Base-by-base conservation (phyloP, 83 land plant species). In the Diphasiastrum complanatum region DNA sequence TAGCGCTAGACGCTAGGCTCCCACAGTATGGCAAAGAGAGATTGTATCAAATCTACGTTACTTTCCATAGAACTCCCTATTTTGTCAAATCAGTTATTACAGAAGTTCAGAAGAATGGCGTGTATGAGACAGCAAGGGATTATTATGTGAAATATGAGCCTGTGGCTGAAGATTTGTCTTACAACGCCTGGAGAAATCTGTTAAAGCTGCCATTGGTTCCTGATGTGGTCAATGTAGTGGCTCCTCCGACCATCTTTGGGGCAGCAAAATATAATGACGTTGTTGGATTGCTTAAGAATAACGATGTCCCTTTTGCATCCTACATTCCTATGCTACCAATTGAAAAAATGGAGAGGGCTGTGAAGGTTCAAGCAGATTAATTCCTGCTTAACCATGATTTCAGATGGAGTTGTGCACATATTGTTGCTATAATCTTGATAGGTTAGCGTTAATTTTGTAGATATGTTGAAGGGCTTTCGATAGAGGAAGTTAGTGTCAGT, bases 71-170 rank as follows among this genome's bases (percentile, higher is more conserved):
- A 57, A 86, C 77, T 5, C 87, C 95, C 1, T 75, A 38, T 26
- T 78, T 73, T 18, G 89, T 79, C 0, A 80, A 76, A 12, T 45
- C 66, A 1, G 36, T 80, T 23, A 79, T 76, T 33, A 37, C 71
- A 0, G 97, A 85, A 32, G 70, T 91, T 1, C 86, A 79, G 51
- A 74, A 76, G 0, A 55, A 57, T 27, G 97, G 95, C 27, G 46
- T 81, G n/a, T 65, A 70, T 52, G 76, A 65, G 8, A 67, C 87
- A 1, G 91, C 83, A 33, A 73, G 79, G 66, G 68, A 68, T 12
- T 71, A 81, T 46, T 92, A 85, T 67, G 23, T 67, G 34, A 73
- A 71, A 68, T 88, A 78, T 57, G 97, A 91, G 69, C 90, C 95
- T 32, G 79, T 77, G 10, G 87, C 87, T 25, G 90, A 87, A 74